Conservation (phyloP, 192 early-diverging fungal genomes). For the Geranomyces michiganensis region DNA sequence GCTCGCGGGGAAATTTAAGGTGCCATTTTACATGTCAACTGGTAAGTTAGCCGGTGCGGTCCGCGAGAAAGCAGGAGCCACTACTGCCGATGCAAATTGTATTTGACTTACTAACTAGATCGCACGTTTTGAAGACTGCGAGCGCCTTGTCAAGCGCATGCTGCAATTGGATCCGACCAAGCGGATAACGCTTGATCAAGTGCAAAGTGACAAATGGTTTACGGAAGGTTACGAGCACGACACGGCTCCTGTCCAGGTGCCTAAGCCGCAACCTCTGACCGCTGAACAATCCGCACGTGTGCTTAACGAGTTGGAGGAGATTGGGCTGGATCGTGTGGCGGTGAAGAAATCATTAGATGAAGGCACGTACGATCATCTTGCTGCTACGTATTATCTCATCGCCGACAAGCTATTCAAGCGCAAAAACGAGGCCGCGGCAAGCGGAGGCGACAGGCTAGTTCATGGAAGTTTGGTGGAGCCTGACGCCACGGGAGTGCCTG, state of each 20-base stretch:
- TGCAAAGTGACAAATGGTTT: conserved; percentile 61
- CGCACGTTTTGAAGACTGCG: conserved; percentile 49
- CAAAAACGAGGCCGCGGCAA: conserved; percentile 34
- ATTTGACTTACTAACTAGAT: not conserved
- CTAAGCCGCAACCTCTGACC: conserved; percentile 36
- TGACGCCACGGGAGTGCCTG: not conserved
- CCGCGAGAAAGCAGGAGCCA: not conserved
- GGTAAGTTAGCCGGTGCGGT: conserved; percentile 35
- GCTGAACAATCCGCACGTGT: conserved; percentile 51
- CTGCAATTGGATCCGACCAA: conserved; percentile 59
- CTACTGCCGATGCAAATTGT: not conserved
- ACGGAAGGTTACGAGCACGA: conserved; percentile 57
- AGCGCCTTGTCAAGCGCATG: conserved; percentile 60
- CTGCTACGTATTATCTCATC: conserved; percentile 60
- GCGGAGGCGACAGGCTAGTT: conserved; percentile 31
- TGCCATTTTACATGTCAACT: conserved; percentile 65
- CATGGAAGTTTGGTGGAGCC: conserved; percentile 18
- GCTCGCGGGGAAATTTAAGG: conserved; percentile 59
- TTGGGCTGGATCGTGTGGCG: conserved; percentile 52
- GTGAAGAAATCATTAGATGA: conserved; percentile 55
- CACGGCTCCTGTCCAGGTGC: conserved; percentile 4
- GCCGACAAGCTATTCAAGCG: conserved; percentile 52
- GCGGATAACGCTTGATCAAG: conserved; percentile 54
- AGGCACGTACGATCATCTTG: conserved; percentile 54
- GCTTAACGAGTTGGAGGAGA: conserved; percentile 58